phyloP scores from a whole-genome alignment of 805 yeast species.

The Blastobotrys mokoenaii region DNA sequence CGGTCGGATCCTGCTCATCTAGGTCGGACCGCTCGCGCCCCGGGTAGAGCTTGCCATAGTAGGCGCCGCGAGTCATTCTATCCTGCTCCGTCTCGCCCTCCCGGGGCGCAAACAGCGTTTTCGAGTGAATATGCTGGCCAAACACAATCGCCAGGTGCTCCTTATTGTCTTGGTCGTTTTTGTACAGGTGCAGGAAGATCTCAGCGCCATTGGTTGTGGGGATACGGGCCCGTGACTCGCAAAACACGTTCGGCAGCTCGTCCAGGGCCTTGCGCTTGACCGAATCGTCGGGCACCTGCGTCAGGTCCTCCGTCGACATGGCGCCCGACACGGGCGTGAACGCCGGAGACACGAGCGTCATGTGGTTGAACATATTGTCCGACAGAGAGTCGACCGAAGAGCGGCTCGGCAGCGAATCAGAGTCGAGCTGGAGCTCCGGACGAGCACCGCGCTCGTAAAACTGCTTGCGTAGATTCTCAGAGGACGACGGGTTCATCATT shows the following conservation, averaged over 20 bases:
- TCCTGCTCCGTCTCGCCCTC: constrained; percentile 78
- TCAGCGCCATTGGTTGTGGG: constrained; percentile 96
- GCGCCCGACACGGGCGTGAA: constrained; percentile 23
- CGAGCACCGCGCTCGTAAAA: neutral
- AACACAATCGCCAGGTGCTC: constrained; percentile 97
- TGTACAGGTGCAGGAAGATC: constrained; percentile 81
- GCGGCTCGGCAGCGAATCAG: neutral
- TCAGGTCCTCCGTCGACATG: constrained; percentile 4
- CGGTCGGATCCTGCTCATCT: constrained; percentile 1
- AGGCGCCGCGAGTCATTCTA: constrained; percentile 98
- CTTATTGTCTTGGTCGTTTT: constrained; percentile 77
- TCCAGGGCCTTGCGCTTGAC: constrained; percentile 11
- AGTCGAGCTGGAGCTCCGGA: too few relatives aligned
- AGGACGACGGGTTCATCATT: neutral
- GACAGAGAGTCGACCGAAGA: neutral
- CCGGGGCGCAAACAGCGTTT: constrained; percentile 53
- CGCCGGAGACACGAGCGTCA: constrained; percentile 30
- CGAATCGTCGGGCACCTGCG: neutral
- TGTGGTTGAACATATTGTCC: constrained; percentile 12
- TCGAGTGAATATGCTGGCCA: constrained; percentile 83
- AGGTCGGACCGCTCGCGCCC: constrained; percentile 56
- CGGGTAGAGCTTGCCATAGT: constrained; percentile 81
- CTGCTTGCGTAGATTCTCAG: neutral
- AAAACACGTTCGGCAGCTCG: constrained; percentile 64
- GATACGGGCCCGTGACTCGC: constrained; percentile 90